A percentile compares a stretch with the other conserved stretches of the same genome.
Conservation (phyloP, 2,329 filamentous ascomycete genomes). For the Ilyonectria destructans region DNA sequence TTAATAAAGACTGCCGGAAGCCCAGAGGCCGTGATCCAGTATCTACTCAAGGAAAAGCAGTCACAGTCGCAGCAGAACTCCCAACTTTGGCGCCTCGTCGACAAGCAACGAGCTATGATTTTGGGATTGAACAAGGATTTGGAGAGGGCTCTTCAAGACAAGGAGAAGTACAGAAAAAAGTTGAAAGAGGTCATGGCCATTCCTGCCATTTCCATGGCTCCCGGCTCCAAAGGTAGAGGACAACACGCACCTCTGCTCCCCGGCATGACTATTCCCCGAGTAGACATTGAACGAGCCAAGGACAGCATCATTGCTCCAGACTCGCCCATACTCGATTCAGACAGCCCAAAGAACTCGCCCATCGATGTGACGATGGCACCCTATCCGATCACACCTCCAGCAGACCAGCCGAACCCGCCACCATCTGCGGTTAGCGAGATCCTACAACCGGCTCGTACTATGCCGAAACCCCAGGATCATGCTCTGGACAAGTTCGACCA, state of each 20-base stretch:
- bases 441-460: slow-evolving; percentile 70
- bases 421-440: slow-evolving; percentile 66
- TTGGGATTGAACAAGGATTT: slow-evolving; percentile 95
- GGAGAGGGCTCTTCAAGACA: slow-evolving; percentile 91
- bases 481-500: slow-evolving; percentile 71
- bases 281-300: slow-evolving; percentile 47
- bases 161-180: slow-evolving; percentile 93
- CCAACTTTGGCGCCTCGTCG: slow-evolving; percentile 94
- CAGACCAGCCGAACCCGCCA: slow-evolving; percentile 62
- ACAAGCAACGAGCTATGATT: slow-evolving; percentile 96
- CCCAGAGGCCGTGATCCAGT: slow-evolving; percentile 89
- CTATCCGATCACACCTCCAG: slow-evolving; percentile 77
- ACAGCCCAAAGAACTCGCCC: slow-evolving; percentile 70
- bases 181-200: slow-evolving; percentile 80
- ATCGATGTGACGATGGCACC: slow-evolving; percentile 73
- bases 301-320: slow-evolving; percentile 52
- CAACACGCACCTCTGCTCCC: slow-evolving; percentile 28
- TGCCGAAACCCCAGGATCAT: slow-evolving; percentile 75
- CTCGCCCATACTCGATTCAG: slow-evolving; percentile 67
- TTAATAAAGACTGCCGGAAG: slow-evolving; percentile 90
- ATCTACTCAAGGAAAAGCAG: slow-evolving; percentile 92
- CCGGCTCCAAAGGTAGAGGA: slow-evolving; percentile 41
- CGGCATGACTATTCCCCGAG: slow-evolving; percentile 39
- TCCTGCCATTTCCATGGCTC: slow-evolving; percentile 53
- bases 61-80: slow-evolving; percentile 90